A percentile compares a stretch with the other conserved stretches of the same genome.
phyloP scores from a whole-genome alignment of 495 filamentous ascomycete genomes.

The Bryoglossum gracile region DNA sequence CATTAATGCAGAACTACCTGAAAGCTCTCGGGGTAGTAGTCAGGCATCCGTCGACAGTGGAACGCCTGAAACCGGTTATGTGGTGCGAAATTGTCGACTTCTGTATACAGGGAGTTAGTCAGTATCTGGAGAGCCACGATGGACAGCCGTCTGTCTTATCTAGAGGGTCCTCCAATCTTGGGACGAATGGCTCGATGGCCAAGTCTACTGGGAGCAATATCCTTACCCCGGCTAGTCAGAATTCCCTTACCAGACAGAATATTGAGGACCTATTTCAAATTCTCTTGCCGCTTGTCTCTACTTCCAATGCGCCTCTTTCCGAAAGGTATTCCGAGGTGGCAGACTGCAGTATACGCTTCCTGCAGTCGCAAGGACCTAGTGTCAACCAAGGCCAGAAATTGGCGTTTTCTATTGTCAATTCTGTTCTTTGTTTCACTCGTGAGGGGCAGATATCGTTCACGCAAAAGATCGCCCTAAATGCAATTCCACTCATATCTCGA shows the following conservation, averaged over 20 bases:
- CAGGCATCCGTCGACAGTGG: constrained; percentile 65
- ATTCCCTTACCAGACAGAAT: constrained; percentile 15
- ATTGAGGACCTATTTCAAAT: constrained; percentile 21
- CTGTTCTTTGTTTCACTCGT: constrained; percentile 54
- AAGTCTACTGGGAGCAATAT: constrained; percentile 10
- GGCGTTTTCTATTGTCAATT: constrained; percentile 70
- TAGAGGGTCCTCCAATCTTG: constrained; percentile 14
- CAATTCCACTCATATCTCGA: constrained; percentile 63
- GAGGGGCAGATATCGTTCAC: constrained; percentile 60
- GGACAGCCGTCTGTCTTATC: constrained; percentile 13
- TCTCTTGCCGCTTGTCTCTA: constrained; percentile 28
- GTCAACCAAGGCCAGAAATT: constrained; percentile 57
- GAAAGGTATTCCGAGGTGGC: constrained; percentile 51
- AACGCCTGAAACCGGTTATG: constrained; percentile 58
- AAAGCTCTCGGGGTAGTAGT: constrained; percentile 65
- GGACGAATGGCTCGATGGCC: constrained; percentile 10
- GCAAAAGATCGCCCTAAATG: constrained; percentile 43
- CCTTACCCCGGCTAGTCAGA: background rate
- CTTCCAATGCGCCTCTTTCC: constrained; percentile 65
- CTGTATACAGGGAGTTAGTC: constrained; percentile 47
- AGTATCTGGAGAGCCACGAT: constrained; percentile 29
- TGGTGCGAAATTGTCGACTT: constrained; percentile 68
- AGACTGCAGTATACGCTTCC: constrained; percentile 49
- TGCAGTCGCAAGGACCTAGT: constrained; percentile 45
- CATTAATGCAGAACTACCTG: constrained; percentile 69